These are phyloP conservation scores for Phialophora tarda DNA, from an alignment of 2,329 filamentous ascomycete species.

Conservation along the genomic window DNA sequence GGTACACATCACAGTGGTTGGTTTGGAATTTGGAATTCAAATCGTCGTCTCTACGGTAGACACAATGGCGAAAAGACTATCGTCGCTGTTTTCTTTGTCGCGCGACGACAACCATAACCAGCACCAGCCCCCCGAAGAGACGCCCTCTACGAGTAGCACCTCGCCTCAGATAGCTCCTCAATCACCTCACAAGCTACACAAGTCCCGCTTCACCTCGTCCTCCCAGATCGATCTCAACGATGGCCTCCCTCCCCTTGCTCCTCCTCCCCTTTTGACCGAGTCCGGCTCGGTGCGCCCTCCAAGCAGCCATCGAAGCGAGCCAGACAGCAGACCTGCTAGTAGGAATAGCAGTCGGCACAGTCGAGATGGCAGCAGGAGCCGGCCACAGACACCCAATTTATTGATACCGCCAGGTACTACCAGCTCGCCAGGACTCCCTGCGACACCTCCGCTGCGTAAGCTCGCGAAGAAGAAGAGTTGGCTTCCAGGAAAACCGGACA, in stretches of 20 bases:
- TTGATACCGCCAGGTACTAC: conserved; percentile 25
- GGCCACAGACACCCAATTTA: conserved; percentile 37
- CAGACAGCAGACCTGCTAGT: conserved; percentile 43
- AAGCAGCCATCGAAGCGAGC: conserved; percentile 43
- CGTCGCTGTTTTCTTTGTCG: conserved; percentile 36
- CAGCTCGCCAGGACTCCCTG: conserved; percentile 26
- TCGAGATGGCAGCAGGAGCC: conserved; percentile 36
- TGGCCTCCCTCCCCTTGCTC: conserved; percentile 42
- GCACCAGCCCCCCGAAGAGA: neutral
- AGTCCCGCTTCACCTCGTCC: conserved; percentile 27
- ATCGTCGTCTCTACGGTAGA: neutral
- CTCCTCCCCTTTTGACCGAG: conserved; percentile 49
- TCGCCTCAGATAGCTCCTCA: conserved; percentile 10
- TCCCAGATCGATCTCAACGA: conserved; percentile 32
- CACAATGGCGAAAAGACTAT: conserved; percentile 34
- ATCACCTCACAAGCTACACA: conserved; percentile 33
- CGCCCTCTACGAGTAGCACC: neutral
- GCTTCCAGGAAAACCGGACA: conserved; percentile 49
- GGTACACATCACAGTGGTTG: neutral
- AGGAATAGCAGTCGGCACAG: conserved; percentile 39
- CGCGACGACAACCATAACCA: conserved; percentile 22
- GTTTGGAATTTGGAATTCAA: neutral
- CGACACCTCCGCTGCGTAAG: conserved; percentile 32
- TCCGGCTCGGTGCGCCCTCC: conserved; percentile 47
- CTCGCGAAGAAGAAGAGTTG: conserved; percentile 50